These are phyloP conservation scores for Aspergillus hortae DNA, from an alignment of 2,329 filamentous ascomycete genomes.

Conservation along the genomic window DNA sequence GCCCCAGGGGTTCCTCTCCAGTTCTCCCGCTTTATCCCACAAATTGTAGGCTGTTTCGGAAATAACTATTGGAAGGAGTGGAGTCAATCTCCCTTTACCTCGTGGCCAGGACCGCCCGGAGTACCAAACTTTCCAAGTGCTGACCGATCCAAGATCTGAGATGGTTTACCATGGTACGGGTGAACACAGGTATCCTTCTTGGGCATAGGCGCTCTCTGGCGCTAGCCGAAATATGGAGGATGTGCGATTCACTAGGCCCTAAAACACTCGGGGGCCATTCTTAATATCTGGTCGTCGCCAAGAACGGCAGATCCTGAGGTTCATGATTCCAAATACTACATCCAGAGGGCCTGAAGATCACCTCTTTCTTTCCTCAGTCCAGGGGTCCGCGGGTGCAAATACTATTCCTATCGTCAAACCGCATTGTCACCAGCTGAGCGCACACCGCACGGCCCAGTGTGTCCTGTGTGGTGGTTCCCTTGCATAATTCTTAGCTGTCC, in stretches of 20 bases:
- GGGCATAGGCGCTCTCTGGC: conserved; percentile 9
- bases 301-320: conserved; percentile 16
- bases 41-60: conserved; percentile 10
- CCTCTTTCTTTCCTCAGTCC: not conserved
- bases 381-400: not conserved
- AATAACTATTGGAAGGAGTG: conserved; percentile 7
- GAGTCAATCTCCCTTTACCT: conserved; percentile 15
- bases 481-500: not conserved
- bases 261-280: conserved; percentile 11
- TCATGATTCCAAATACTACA: conserved; percentile 10
- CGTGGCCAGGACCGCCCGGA: conserved; percentile 18
- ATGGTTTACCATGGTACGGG: conserved; percentile 8
- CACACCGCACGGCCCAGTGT: not conserved
- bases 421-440: too few relatives aligned
- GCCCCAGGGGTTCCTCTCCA: conserved; percentile 1
- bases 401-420: not conserved
- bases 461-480: not conserved
- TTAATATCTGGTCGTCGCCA: conserved; percentile 12
- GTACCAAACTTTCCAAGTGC: conserved; percentile 7
- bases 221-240: conserved; percentile 5
- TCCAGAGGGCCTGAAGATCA: conserved; percentile 7
- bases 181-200: conserved; percentile 5
- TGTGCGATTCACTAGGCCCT: conserved; percentile 12
- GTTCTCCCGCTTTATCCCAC: conserved; percentile 6
- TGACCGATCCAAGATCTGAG: conserved; percentile 13